Percentiles rank a stretch among this genome's conserved stretches.
Conservation (phyloP, 2,329 filamentous ascomycete genomes). For the Didymella lethalis region DNA sequence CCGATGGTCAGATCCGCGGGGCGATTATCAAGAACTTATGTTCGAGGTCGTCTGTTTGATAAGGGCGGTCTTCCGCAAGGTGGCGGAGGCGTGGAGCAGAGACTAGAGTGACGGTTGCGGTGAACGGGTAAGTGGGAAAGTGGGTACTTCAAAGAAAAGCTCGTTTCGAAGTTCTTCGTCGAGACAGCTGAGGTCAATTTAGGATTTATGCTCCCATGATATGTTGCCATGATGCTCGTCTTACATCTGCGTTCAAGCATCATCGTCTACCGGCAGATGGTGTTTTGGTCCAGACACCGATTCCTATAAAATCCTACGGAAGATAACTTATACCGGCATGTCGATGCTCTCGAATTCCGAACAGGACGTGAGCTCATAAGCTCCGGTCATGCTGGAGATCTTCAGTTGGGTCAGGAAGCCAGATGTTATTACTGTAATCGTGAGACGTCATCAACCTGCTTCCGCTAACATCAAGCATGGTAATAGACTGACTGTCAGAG, state of each 20-base stretch:
- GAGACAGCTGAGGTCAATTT: neutral
- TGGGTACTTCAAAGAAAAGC: neutral
- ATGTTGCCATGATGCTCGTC: neutral
- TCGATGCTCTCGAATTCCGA: neutral
- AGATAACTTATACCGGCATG: neutral
- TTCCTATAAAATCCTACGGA: neutral
- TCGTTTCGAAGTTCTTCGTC: slow-evolving; percentile 10
- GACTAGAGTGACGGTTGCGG: slow-evolving; percentile 12
- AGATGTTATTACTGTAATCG: neutral
- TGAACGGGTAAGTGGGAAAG: slow-evolving; percentile 1
- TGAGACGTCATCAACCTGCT: neutral
- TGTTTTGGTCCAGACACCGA: neutral
- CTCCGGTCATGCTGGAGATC: neutral
- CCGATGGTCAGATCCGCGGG: neutral
- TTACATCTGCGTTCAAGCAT: neutral
- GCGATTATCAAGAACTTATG: slow-evolving; percentile 6
- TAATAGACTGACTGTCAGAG: neutral
- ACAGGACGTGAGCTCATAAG: neutral
- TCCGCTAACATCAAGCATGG: neutral
- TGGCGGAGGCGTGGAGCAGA: slow-evolving; percentile 1
- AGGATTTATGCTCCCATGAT: neutral
- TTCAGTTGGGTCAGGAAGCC: neutral
- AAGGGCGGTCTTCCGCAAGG: neutral
- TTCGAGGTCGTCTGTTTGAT: neutral
- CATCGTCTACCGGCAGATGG: neutral